A percentile compares a stretch with the other conserved stretches of the same genome.
phyloP scores from a whole-genome alignment of 106 monocot genomes.

The Dioscorea dumetorum region DNA sequence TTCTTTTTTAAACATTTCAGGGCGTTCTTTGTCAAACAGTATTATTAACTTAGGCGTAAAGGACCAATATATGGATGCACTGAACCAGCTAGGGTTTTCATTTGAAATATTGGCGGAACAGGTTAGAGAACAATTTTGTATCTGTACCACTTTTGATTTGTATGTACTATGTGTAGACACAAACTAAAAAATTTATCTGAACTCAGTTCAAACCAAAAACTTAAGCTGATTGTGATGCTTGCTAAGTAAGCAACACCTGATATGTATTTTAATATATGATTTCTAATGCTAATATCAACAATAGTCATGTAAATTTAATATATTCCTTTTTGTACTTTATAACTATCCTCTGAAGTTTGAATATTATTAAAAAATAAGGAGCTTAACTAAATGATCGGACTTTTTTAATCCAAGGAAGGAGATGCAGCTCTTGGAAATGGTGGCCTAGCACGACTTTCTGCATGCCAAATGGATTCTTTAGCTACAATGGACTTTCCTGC shows the following conservation, averaged over 20 bases:
- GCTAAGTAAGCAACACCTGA: no score
- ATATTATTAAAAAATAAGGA: no score
- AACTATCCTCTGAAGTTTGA: no score
- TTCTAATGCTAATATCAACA: no score
- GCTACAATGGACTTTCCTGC: constrained; percentile 37
- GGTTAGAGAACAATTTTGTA: constrained; percentile 9
- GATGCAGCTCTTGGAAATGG: constrained; percentile 46
- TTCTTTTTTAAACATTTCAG: constrained; percentile 9
- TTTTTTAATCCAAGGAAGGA: constrained; percentile 19
- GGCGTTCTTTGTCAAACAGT: constrained; percentile 37
- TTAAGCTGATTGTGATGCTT: no score
- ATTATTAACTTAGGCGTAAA: constrained; percentile 26
- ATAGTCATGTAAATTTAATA: no score
- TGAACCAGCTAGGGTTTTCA: constrained; percentile 34
- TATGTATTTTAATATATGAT: no score
- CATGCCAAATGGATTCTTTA: constrained; percentile 37
- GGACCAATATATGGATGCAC: constrained; percentile 31
- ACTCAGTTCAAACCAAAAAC: no score
- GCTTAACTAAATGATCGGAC: not conserved
- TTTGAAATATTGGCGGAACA: constrained; percentile 29
- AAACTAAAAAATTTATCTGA: no score
- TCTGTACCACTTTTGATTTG: not conserved
- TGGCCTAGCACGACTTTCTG: constrained; percentile 36
- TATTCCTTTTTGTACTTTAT: no score
- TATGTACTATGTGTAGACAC: no score